Evolutionary conservation across 352 stramenopile genomes (phyloP).

Genomic region (Paralagenidium karlingii): DNA sequence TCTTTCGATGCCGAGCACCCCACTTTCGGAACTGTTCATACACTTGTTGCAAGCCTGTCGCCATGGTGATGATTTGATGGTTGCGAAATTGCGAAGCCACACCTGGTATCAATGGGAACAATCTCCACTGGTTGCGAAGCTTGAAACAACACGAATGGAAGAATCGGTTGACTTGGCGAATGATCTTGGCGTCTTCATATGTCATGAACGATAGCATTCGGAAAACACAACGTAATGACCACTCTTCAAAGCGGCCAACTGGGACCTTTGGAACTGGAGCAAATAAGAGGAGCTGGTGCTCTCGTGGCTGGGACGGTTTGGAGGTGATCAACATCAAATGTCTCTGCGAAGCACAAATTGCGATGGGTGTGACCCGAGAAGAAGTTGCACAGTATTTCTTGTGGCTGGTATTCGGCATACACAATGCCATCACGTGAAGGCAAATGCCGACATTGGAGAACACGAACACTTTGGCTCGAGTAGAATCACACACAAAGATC

Average conservation of each 20-base stretch:
- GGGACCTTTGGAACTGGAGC: constrained; percentile 10
- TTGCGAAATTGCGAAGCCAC: constrained; percentile 15
- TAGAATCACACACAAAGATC: constrained; percentile 27
- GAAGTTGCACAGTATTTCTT: no score
- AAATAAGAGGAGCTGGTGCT: constrained; percentile 10
- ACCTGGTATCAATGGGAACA: constrained; percentile 25
- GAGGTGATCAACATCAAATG: constrained; percentile 3
- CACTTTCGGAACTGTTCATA: constrained; percentile 43
- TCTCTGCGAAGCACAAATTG: constrained; percentile 7
- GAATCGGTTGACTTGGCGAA: constrained; percentile 22
- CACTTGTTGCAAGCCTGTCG: constrained; percentile 29
- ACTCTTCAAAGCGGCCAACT: constrained; percentile 13
- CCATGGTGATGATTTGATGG: constrained; percentile 14
- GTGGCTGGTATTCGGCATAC: constrained; percentile 4
- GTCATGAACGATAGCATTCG: constrained; percentile 21
- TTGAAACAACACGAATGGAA: constrained; percentile 21
- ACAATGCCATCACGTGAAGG: constrained; percentile 18
- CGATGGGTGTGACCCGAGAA: constrained; percentile 12
- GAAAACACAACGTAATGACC: constrained; percentile 11
- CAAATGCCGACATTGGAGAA: constrained; percentile 28
- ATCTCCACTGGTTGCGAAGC: constrained; percentile 35
- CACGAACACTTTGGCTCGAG: constrained; percentile 14
- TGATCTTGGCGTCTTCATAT: constrained; percentile 28
- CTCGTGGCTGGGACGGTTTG: not conserved
- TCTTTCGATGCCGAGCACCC: constrained; percentile 32